phyloP scores from a whole-genome alignment of 257 asterid species.

The Rhazya stricta region DNA sequence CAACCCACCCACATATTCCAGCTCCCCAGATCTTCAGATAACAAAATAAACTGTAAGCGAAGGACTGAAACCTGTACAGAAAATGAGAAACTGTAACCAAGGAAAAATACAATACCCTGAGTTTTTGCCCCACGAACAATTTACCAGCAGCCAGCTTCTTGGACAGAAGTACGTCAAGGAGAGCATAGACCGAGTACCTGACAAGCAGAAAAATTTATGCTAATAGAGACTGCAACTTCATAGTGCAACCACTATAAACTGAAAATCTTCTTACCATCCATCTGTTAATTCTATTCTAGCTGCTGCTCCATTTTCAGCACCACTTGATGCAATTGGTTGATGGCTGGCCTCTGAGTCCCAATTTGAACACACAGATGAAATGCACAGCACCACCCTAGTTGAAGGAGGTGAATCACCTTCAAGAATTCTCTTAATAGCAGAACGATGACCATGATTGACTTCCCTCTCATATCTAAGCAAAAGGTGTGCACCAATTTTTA shows the following conservation, averaged over 20 bases:
- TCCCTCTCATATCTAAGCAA: conserved; percentile 81
- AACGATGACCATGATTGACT: conserved; percentile 86
- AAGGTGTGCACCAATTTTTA: background rate
- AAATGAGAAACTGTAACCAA: conserved; percentile 19
- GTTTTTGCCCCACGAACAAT: conserved; percentile 90
- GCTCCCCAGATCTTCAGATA: conserved; percentile 94
- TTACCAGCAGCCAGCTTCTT: conserved; percentile 68
- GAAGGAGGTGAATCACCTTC: conserved; percentile 90
- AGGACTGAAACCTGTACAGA: conserved; percentile 24
- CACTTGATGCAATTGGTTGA: conserved; percentile 34
- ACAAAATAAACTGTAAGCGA: conserved; percentile 58
- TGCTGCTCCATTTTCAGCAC: conserved; percentile 28
- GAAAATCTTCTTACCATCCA: conserved; percentile 76
- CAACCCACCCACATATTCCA: conserved; percentile 76
- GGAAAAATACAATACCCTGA: conserved; percentile 52
- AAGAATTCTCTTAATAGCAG: conserved; percentile 73
- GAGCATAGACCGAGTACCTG: conserved; percentile 79
- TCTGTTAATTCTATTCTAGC: conserved; percentile 78
- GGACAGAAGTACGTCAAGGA: conserved; percentile 69
- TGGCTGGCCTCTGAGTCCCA: conserved; percentile 30
- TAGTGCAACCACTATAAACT: background rate
- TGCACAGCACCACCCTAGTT: conserved; percentile 75
- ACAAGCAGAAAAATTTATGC: conserved; percentile 21
- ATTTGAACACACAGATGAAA: conserved; percentile 56
- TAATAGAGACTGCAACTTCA: conserved; percentile 8